These are phyloP conservation scores for Solanum hybrid DNA, from an alignment of 305 asterid species.

Conservation along the genomic window DNA sequence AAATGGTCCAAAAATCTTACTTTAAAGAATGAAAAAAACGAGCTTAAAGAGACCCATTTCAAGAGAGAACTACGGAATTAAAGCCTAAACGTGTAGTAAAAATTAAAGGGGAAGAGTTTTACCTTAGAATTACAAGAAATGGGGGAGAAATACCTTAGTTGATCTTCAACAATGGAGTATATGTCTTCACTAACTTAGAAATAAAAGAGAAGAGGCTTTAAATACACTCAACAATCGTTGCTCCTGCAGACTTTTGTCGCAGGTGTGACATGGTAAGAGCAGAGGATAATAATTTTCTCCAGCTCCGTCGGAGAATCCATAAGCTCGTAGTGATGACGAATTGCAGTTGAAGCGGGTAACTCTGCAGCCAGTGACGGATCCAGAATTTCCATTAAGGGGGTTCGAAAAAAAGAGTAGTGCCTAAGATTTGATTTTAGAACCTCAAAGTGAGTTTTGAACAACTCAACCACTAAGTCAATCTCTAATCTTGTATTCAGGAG, in stretches of 20 bases:
- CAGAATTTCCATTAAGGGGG: background rate
- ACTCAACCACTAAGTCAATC: background rate
- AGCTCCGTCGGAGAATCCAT: background rate
- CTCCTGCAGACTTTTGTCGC: background rate
- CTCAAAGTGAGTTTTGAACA: background rate
- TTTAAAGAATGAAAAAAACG: background rate
- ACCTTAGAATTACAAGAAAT: background rate
- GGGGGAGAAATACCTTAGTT: background rate
- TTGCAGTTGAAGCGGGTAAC: background rate
- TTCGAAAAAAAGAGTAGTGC: background rate
- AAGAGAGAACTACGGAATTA: background rate
- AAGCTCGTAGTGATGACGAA: background rate
- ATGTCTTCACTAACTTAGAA: background rate
- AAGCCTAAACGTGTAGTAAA: background rate
- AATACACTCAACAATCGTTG: background rate
- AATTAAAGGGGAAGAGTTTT: background rate
- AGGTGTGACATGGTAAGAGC: background rate
- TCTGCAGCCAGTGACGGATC: background rate
- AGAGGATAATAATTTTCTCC: background rate
- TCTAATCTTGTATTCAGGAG: too few relatives aligned
- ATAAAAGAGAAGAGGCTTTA: background rate
- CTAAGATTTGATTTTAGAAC: background rate
- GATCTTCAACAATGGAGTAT: background rate
- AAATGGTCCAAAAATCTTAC: background rate
- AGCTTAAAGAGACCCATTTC: background rate